Evolutionary conservation across 2,329 filamentous ascomycete genomes (phyloP), one percentile per base, ranked within the genome.

Genomic region (Sporothrix curviconia): DNA sequence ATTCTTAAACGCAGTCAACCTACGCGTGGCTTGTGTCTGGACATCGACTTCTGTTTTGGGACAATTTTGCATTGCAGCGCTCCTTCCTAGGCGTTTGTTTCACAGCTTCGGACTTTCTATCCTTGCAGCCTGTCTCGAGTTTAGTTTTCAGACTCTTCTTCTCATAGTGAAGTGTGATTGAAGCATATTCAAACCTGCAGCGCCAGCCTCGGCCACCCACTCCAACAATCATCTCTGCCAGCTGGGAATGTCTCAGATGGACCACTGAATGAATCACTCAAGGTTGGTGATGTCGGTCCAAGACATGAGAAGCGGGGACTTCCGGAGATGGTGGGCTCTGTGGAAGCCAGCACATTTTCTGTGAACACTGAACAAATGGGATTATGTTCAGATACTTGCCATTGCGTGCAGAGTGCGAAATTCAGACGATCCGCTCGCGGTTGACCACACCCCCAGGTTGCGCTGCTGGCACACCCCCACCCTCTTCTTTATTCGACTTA

Each of bases 341-440:
- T 9, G 22, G 14, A 14, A 36, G 22, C 28, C 14, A 28, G 22
- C 19, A 22, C 34, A 22, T 17, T 6, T 51, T 28, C 19, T 37
- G 17, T 36, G n/a, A 11, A 32, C 5, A 32, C 24, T 39, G n/a
- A 3, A 6, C 1, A 9, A 39, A 14, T 12, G 34, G 7, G 19
- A 5, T 11, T 19, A 15, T 7, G 47, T n/a, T n/a, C n/a, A n/a
- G n/a, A n/a, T n/a, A n/a, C n/a, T n/a, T n/a, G n/a, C n/a, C n/a
- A n/a, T n/a, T n/a, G n/a, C n/a, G n/a, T n/a, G 19, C 9, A 17
- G 49, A n/a, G n/a, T n/a, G 25, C 49, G 8, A n/a, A 50, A 50
- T 56, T 56, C 54, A 43, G 54, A 56, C 44, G 54, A 56, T 56
- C 46, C 46, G 25, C 44, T 50, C 34, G 49, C 47, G 37, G 47